phyloP scores from a whole-genome alignment of 495 filamentous ascomycete species.

The Melanomma pulvis-pyrius region DNA sequence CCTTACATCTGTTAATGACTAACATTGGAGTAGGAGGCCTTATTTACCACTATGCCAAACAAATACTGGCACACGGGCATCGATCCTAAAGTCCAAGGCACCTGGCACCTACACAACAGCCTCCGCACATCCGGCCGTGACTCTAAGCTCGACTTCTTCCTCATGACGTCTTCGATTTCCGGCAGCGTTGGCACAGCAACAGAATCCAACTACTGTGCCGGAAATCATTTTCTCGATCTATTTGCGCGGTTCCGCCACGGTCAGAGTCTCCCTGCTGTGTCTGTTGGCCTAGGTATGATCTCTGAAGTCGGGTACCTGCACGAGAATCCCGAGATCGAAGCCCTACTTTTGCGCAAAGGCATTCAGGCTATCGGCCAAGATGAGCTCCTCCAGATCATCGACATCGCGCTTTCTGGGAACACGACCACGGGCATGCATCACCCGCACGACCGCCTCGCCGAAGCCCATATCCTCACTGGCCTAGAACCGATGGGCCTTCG shows the following conservation, averaged over 20 bases:
- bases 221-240: constrained; percentile 32
- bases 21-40: neutral
- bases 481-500: neutral
- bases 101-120: constrained; percentile 29
- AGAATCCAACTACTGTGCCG: constrained; percentile 32
- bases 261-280: constrained; percentile 16
- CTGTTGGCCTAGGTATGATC: constrained; percentile 32
- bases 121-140: neutral
- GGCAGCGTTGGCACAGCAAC: constrained; percentile 18
- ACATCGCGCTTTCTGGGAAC: neutral
- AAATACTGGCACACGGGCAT: constrained; percentile 2
- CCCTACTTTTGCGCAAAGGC: neutral
- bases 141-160: constrained; percentile 35
- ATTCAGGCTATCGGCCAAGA: constrained; percentile 5
- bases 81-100: constrained; percentile 13
- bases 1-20: neutral
- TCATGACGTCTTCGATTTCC: constrained; percentile 19
- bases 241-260: constrained; percentile 19
- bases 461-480: constrained; percentile 1
- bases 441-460: neutral
- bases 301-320: constrained; percentile 28
- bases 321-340: constrained; percentile 12
- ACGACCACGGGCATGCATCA: neutral
- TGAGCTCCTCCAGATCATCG: constrained; percentile 17
- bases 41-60: constrained; percentile 17